Base-by-base conservation (phyloP, 352 stramenopile species). In the Globisporangium middletonii region DNA sequence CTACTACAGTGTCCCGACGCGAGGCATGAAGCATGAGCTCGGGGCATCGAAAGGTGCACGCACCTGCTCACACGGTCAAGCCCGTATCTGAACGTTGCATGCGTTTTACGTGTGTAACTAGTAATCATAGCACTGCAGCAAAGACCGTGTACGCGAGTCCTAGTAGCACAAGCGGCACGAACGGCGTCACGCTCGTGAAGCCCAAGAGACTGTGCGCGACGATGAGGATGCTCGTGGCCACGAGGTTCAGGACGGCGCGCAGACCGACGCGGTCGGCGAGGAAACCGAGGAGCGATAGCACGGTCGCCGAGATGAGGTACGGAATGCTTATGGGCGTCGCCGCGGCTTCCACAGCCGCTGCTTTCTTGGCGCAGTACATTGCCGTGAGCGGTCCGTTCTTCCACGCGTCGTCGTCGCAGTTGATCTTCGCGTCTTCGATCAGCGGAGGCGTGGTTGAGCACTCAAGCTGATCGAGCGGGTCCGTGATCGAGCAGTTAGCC, bases 241-340 rank as follows among this genome's bases (percentile, higher is more conserved):
- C 37, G 3, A 94, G 63, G 23, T 85, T 84, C 33, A 98, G 69
- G 43, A 93, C 56, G 4, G 90, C 91, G 18, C 89, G 83, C 19
- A 89, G 64, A 15, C 93, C 93, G 49, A 97, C 76, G 23, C 74
- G 82, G 59, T 98, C 93, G n/a, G 98, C 86, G 44, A 95, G 57
- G 48, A 95, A 94, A 27, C 92, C 93, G 4, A 98, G 69, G 59
- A 97, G 85, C 23, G 92, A 92, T 27, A 81, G 96, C 38, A 96
- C 79, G 27, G 86, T 64, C 50, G 88, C 90, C 26, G 89, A 96
- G 42, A 97, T 95, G 33, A 96, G 80, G 67, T 97, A 98, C 38
- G 92, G 94, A 48, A 98, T 89, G 15, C 77, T 92, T 88, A 98
- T 97, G 11, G 93, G 76, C 16, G 73, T 90, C n/a, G 83, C 85